A percentile compares a stretch with the other conserved stretches of the same genome.
These are phyloP conservation scores for Chlorella sp. DNA, from an alignment of 139 green algal species.

Conservation along the genomic window DNA sequence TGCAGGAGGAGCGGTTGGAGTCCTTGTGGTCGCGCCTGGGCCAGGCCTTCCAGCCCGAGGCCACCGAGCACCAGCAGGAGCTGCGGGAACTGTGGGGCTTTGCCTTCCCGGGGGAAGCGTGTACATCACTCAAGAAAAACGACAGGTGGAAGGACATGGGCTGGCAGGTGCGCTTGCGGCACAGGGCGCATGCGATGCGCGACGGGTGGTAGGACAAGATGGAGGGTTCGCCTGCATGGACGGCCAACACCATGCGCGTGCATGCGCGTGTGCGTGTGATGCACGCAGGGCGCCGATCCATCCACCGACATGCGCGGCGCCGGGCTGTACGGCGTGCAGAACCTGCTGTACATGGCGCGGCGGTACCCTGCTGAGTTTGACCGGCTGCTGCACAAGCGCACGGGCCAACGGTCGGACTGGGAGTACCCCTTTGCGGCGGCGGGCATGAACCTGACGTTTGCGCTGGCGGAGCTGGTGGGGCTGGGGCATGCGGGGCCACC, in stretches of 20 bases:
- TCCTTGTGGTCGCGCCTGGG: neutral
- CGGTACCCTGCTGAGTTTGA: constrained; percentile 28
- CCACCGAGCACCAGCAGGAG: neutral
- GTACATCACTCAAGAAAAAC: neutral
- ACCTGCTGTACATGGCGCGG: constrained; percentile 68
- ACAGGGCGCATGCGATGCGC: neutral
- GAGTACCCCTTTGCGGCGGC: constrained; percentile 90
- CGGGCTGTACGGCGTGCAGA: constrained; percentile 69
- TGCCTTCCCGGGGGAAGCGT: neutral
- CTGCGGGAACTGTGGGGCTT: neutral
- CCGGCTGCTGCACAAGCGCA: constrained; percentile 56
- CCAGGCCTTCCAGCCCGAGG: neutral
- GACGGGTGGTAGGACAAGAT: too few relatives aligned
- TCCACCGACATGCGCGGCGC: constrained; percentile 71
- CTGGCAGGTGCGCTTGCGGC: neutral
- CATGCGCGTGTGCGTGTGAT: neutral
- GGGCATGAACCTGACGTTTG: constrained; percentile 78
- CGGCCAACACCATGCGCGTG: too few relatives aligned
- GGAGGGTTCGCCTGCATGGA: too few relatives aligned
- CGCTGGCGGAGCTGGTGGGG: constrained; percentile 48
- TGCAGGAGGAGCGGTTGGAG: neutral
- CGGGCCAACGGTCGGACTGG: constrained; percentile 34
- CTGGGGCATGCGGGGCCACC: too few relatives aligned
- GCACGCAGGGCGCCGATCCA: constrained; percentile 55
- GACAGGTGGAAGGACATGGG: constrained; percentile 1